Base-by-base conservation (phyloP, 208 protist genomes). In the Trypanosoma cruzi region DNA sequence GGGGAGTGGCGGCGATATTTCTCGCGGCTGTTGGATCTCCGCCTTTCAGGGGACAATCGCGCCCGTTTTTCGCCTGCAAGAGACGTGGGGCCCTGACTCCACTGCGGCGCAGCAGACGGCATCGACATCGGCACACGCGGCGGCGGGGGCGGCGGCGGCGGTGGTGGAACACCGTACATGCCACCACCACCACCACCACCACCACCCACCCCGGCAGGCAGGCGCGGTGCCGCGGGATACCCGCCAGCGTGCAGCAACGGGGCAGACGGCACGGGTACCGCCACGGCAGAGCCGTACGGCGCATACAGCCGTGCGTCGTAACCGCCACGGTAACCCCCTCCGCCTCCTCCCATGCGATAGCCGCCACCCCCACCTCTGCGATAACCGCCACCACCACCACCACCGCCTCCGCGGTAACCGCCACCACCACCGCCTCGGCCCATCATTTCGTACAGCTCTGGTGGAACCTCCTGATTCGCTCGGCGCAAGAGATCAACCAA, bases 401-500 rank as follows among this genome's bases (percentile, higher is more conserved):
- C 50, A 52, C 75, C 36, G 54, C 78, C 73, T 13, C 77, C 59
- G 59, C 77, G 66, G n/a, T n/a, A n/a, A 53, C 70, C 71, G 64
- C 77, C 58, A 10, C 78, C 73, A 52, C 71, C 58, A 46, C 57
- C 58, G 31, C 56, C 63, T 18, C 68, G 57, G 18, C 60, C 62
- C 48, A 72, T 73, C 22, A 94, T 65, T 26, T 68, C 66, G 68
- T 86, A 86, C 13, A 96, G 73, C 75, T 90, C 86, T 22, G 75
- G 76, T 22, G 85, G 80, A 36, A 96, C 79, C 46, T 69, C 63
- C 66, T 94, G 86, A 26, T 90, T 88, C 22, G 86, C 82, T 37
- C 84, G 81, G 0, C 70, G 67, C 6, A 96, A 64, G 34, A 96
- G 70, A n/a, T 90, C 86, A 14, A 85, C 80, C 14, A 96, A 71